A percentile compares a stretch with the other conserved stretches of the same genome.
phyloP scores from a whole-genome alignment of 2,329 filamentous ascomycete genomes.

The Sordariomycetes sp. region DNA sequence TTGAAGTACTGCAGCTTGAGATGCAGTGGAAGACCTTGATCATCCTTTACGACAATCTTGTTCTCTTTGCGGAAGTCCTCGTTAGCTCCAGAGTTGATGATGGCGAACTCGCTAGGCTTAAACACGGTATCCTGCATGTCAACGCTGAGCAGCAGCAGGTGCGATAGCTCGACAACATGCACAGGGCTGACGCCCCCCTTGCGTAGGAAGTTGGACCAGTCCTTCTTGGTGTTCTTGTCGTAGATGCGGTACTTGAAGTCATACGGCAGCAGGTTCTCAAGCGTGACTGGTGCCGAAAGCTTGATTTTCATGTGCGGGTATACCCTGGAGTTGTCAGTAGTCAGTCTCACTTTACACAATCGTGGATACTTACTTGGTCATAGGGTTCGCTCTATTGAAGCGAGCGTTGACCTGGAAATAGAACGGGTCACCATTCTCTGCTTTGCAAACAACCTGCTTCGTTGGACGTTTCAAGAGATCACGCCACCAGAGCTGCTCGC shows the following conservation, averaged over 20 bases:
- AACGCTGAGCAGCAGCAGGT: slow-evolving; percentile 82
- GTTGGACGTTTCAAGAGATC: slow-evolving; percentile 80
- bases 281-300: slow-evolving; percentile 82
- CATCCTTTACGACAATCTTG: slow-evolving; percentile 72
- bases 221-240: slow-evolving; percentile 96
- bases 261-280: slow-evolving; percentile 91
- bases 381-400: slow-evolving; percentile 74
- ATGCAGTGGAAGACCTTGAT: slow-evolving; percentile 67
- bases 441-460: slow-evolving; percentile 78
- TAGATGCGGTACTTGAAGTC: slow-evolving; percentile 99
- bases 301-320: slow-evolving; percentile 95
- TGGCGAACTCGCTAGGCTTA: slow-evolving; percentile 91
- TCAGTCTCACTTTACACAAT: too few species aligned
- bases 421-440: slow-evolving; percentile 81
- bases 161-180: slow-evolving; percentile 92
- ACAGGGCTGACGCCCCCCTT: slow-evolving; percentile 96
- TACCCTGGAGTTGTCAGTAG: slow-evolving; percentile 35
- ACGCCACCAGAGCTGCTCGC: slow-evolving; percentile 84
- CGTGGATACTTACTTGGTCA: slow-evolving; percentile 51
- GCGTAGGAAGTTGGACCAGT: slow-evolving; percentile 96
- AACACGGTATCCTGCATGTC: slow-evolving; percentile 96
- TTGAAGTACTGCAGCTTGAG: slow-evolving; percentile 85
- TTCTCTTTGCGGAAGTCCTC: slow-evolving; percentile 85
- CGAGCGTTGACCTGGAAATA: slow-evolving; percentile 92
- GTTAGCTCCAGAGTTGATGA: slow-evolving; percentile 83